phyloP scores from a whole-genome alignment of 208 protist species.

The Balamuthia mandrillaris region DNA sequence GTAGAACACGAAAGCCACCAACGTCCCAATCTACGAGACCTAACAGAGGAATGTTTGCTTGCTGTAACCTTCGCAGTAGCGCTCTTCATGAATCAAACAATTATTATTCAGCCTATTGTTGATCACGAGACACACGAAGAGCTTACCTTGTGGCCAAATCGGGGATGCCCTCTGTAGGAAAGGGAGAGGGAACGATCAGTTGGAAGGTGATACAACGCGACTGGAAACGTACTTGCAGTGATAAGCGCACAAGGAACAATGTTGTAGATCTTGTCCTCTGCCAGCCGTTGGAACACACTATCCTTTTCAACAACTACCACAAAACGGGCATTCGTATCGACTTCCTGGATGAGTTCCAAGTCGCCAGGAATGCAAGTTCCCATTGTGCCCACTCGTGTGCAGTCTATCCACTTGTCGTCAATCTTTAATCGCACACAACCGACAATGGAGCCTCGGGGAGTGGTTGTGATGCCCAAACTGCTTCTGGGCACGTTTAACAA shows the following conservation, averaged over 20 bases:
- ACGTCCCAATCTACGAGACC: slow-evolving; percentile 25
- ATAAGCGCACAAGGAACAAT: not conserved
- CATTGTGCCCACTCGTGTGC: not conserved
- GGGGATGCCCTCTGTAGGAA: not conserved
- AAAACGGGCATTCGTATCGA: not conserved
- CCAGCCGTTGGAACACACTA: not conserved
- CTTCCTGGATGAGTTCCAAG: not conserved
- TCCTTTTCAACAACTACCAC: slow-evolving; percentile 32
- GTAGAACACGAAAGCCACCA: not conserved
- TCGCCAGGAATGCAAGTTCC: not conserved
- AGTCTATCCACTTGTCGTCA: not conserved
- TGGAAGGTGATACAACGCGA: not conserved
- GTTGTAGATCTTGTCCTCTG: slow-evolving; percentile 5
- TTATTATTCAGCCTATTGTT: not conserved
- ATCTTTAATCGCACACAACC: not conserved
- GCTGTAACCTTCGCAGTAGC: not conserved
- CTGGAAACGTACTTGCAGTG: slow-evolving; percentile 2
- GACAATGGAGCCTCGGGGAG: not conserved
- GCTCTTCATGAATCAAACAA: not conserved
- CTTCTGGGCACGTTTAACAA: not conserved
- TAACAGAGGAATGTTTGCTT: not conserved
- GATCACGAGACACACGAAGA: not conserved
- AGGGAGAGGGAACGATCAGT: not conserved
- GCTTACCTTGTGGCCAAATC: not conserved
- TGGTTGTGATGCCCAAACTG: not conserved